Base-by-base conservation (phyloP, 169 alveolate genomes). In the Plasmodium reichenowi region DNA sequence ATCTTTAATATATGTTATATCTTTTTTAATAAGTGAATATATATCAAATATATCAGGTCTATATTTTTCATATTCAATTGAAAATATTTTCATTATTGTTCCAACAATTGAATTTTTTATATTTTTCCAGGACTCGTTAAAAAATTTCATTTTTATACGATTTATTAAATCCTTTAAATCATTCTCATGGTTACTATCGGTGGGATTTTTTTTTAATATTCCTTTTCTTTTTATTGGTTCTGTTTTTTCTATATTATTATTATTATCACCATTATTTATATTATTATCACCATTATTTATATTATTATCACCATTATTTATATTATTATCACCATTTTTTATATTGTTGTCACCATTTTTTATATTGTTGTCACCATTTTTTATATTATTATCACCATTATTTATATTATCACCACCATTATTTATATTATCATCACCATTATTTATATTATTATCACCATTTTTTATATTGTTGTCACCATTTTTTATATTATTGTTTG, bases 11-110 rank as follows among this genome's bases (percentile, higher is more conserved):
- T 63, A 45, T 6, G 17, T 22, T 29, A 76, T 10, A 43, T 76
- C 45, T 7, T 45, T 58, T 68, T 76, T 76, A 58, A 64, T 15
- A 47, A 76, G 76, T 48, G 52, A 45, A 50, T 63, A 76, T 54
- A 76, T 76, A 56, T 76, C 89, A 76, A 63, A 76, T 47, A 76
- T 38, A 17, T 76, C 32, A 26, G 71, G 62, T 68, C 89, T 76
- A 64, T 63, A 63, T 64, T 24, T 22, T 43, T 76, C 89, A 64
- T 20, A 64, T 76, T 76, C 89, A 50, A 76, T 76, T 4, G 89
- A 76, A 20, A 76, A 68, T 22, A 47, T 48, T 68, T 76, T 76
- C 75, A 63, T 76, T 17, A 22, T 17, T 64, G 89, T 76, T 54
- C 89, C 89, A 13, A 76, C 43, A 13, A 76, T n/a, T 47, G 72